Evolutionary conservation across 441 rosid genomes (phyloP), one percentile per base, ranked within the genome.

Genomic region (Sinapis alba): DNA sequence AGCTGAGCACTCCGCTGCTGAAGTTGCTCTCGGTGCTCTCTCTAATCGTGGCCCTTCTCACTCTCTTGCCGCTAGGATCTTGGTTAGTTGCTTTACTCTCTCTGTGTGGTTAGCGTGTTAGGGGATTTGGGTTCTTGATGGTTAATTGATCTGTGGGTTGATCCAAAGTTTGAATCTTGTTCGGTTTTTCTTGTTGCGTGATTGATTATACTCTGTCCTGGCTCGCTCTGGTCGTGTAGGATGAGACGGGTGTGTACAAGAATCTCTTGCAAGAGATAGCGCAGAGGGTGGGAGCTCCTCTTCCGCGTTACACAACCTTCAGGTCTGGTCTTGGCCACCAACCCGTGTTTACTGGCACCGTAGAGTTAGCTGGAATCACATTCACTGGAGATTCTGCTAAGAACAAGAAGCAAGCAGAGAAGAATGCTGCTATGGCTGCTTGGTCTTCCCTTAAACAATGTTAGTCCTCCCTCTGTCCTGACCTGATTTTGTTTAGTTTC

Each of bases 1-100:
- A 84, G 99, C 99, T 15, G 99, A 94, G 73, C 99, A 94, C 94
- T 90, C 99, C 73, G 99, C 99, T 74, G 99, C 99, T 27, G 99
- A 94, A 75, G 91, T 92, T 62, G 96, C 98, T 13, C 99, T 94
- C 70, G 75, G 69, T 79, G 89, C 99, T 0, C 98, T 94, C 81
- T 89, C 99, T 57, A 83, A 85, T 66, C 96, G 98, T 57, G 97
- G 96, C 15, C 98, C 94, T 51, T 93, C 98, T 41, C 94, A 91
- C 82, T 94, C 98, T 26, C 98, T 94, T 27, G 98, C 97, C 68
- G 96, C 97, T 43, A 86, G 98, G 79, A 92, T 94, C 82, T 89
- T 94, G 83, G 98, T 94, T 62, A 16, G 92, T 67, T 38, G 9
- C 19, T 6, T 45, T 65, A 32, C 12, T 32, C 38, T 32, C 11